Evolutionary conservation across 495 filamentous ascomycete genomes (phyloP).

Genomic region (Penicillium macrosclerotiorum): DNA sequence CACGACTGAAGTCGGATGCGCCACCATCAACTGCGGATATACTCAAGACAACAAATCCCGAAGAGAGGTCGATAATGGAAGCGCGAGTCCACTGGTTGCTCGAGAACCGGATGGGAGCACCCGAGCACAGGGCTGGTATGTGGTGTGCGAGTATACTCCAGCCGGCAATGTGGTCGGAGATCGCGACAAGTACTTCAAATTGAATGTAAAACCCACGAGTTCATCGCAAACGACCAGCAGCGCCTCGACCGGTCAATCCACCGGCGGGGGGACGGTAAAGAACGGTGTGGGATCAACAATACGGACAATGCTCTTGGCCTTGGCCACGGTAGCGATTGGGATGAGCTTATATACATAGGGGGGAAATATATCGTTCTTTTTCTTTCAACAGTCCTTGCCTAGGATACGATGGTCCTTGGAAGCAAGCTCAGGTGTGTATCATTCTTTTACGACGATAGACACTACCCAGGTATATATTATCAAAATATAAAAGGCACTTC

Average conservation of each 20-base stretch:
- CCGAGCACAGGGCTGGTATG: conserved; percentile 60
- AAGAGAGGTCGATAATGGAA: neutral
- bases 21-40: conserved; percentile 54
- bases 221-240: conserved; percentile 1
- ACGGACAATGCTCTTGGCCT: conserved; percentile 7
- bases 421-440: too few relatives aligned
- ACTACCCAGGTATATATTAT: too few relatives aligned
- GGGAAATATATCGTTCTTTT: too few relatives aligned
- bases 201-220: conserved; percentile 36
- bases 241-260: neutral
- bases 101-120: conserved; percentile 9
- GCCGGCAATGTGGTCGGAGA: conserved; percentile 71
- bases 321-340: conserved; percentile 13
- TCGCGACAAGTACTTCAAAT: conserved; percentile 39
- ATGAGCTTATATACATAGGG: conserved; percentile 20
- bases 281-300: conserved; percentile 1
- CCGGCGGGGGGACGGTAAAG: conserved; percentile 1
- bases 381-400: too few relatives aligned
- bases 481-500: too few relatives aligned
- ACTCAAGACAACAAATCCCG: conserved; percentile 1
- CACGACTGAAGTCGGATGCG: conserved; percentile 70
- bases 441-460: too few relatives aligned
- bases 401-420: too few relatives aligned
- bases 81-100: neutral
- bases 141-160: conserved; percentile 81